Evolutionary conservation across 2,329 filamentous ascomycete genomes (phyloP), one percentile per base, ranked within the genome.

Genomic region (Neonectria faginata): DNA sequence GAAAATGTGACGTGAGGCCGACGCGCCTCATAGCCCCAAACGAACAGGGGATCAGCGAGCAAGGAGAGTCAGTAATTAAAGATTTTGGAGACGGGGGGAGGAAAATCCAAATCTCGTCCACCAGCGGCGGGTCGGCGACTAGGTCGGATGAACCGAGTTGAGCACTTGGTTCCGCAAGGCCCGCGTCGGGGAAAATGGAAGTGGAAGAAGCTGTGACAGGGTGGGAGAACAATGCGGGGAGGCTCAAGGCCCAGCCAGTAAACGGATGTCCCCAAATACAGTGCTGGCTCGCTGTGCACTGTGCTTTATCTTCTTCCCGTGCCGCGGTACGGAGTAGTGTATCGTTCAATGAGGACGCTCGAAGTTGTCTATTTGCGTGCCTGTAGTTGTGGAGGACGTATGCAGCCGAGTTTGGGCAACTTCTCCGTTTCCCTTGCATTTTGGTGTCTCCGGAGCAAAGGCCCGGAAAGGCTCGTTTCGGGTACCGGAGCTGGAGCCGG

Each of bases 391-490:
- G 47, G 47, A 51, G 47, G 47, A 18, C 29, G 14, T 33, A 51
- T 33, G 48, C 48, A 51, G 48, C 48, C 48, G 48, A 51, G 29
- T 20, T 29, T 29, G 50, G 51, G 44, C 50, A 20, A 22, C 56
- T 14, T 18, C 31, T 53, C 36, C 18, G 48, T 56, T 54, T 59
- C 18, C 67, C 65, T 52, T 65, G 62, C 58, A 1, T n/a, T 36
- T 65, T 66, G 57, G 16, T 18, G n/a, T 62, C 66, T 55, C 67
- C 64, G 67, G 69, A 47, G 60, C 47, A 62, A 33, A 14, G 54
- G 54, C 60, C 68, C 70, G 69, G 70, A 72, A 70, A 69, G 44
- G 60, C 59, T 73, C 70, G 70, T 70, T 70, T 72, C 70, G 69
- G 70, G 20, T 56, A 64, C 70, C 70, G 68, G 69, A 67, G 54